Base-by-base conservation (phyloP, 2,329 filamentous ascomycete genomes). In the Colletotrichum viniferum region DNA sequence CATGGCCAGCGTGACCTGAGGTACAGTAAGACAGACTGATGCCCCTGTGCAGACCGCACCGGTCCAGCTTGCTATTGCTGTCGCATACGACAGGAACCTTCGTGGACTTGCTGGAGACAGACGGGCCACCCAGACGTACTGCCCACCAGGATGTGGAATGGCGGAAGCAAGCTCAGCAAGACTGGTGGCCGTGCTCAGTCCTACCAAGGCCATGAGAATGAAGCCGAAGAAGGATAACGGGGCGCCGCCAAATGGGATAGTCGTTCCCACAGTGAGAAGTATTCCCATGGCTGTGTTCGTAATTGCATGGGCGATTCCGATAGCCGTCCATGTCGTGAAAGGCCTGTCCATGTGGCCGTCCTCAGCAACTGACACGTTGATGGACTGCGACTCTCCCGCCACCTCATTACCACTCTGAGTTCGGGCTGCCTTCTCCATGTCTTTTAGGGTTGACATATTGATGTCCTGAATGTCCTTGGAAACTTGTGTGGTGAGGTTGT, bases 261-360 rank as follows among this genome's bases (percentile, higher is more conserved):
- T 77, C 32, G 55, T 78, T 43, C 77, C 77, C 3, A 81, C 74
- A 16, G 78, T 75, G 13, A 81, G 77, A 0, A 81, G 69, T 8
- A 81, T 43, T 2, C 79, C 79, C 7, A 81, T 68, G 55, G 79
- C 78, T 0, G 79, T 81, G 70, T 81, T 81, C 3, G 79, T 81
- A 14, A 78, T 78, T 26, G 78, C 77, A 58, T 81, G 80, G 48
- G 78, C 80, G 61, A 80, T 79, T 34, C 79, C 80, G 16, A 81
- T 69, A 5, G 79, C 80, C 0, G 80, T 81, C 1, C 81, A 70
- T 3, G 78, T 81, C 3, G 71, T 80, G 76, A 82, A 77, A 62
- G 52, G 81, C 84, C 68, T 88, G 83, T 77, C 67, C 9, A 75
- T 78, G 52, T 79, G 80, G 13, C 78, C 38, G 3, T 74, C 79